Evolutionary conservation across 495 filamentous ascomycete genomes (phyloP).

Genomic region (Chaetomidium leptoderma): DNA sequence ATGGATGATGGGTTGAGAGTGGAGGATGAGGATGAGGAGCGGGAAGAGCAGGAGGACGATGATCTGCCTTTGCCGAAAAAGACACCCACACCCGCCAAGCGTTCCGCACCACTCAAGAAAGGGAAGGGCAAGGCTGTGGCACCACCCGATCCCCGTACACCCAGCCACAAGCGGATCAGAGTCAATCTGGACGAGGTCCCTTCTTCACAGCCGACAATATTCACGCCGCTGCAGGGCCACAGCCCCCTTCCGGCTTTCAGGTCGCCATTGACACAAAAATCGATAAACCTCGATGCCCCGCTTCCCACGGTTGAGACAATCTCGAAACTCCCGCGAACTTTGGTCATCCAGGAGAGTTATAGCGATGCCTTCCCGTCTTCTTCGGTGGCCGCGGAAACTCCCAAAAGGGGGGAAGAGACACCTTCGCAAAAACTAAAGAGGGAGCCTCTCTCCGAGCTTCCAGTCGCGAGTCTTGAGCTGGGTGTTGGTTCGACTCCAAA

Average conservation of each 20-base stretch:
- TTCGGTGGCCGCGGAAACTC: not conserved
- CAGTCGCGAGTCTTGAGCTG: constrained; percentile 13
- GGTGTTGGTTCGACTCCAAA: constrained; percentile 5
- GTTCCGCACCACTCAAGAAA: not conserved
- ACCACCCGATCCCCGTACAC: constrained; percentile 31
- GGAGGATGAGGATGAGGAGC: constrained; percentile 25
- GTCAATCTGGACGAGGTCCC: constrained; percentile 37
- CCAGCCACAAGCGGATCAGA: constrained; percentile 32
- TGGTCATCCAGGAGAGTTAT: constrained; percentile 41
- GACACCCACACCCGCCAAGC: not conserved
- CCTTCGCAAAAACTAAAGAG: constrained; percentile 14
- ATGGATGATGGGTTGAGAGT: constrained; percentile 30
- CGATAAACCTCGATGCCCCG: constrained; percentile 33
- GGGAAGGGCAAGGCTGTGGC: constrained; percentile 1
- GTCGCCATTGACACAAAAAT: constrained; percentile 39
- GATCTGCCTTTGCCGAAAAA: constrained; percentile 1
- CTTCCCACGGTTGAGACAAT: constrained; percentile 27
- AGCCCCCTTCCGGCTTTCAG: constrained; percentile 18
- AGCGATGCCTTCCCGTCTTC: constrained; percentile 26
- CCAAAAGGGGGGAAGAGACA: constrained; percentile 13
- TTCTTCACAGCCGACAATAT: constrained; percentile 36
- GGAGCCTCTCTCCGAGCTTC: constrained; percentile 28
- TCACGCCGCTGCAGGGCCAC: constrained; percentile 37
- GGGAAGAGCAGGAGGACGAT: constrained; percentile 22
- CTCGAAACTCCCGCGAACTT: constrained; percentile 27